Conservation (phyloP, 345 rosid genomes). For the Eucalyptus microcorys region DNA sequence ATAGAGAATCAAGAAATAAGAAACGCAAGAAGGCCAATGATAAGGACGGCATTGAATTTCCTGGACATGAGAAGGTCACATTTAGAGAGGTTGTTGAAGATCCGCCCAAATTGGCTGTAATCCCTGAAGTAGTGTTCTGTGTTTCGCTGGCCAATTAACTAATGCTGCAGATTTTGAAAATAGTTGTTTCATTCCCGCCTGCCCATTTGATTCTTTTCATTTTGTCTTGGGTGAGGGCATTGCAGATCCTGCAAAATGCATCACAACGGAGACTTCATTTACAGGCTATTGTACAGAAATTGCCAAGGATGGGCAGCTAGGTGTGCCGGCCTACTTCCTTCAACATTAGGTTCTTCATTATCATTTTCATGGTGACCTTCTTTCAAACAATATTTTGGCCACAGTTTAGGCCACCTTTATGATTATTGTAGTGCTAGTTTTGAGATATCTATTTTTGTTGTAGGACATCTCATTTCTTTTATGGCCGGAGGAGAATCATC, state of each 20-base stretch:
- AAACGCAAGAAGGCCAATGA: too few relatives aligned
- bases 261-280: slow-evolving; percentile 51
- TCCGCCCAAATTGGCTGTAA: slow-evolving; percentile 35
- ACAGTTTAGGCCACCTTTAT: neutral
- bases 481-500: neutral
- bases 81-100: too few relatives aligned
- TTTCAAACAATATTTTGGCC: neutral
- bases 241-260: slow-evolving; percentile 29
- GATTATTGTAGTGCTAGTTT: neutral
- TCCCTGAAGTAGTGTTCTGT: slow-evolving; percentile 43
- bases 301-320: slow-evolving; percentile 60
- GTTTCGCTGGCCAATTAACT: neutral
- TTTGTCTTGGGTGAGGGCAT: slow-evolving; percentile 12
- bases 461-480: neutral
- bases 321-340: slow-evolving; percentile 42
- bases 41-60: too few relatives aligned
- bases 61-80: too few relatives aligned
- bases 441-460: neutral
- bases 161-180: neutral
- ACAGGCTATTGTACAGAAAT: slow-evolving; percentile 59
- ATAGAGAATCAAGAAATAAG: too few relatives aligned
- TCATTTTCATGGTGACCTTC: neutral
- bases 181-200: neutral
- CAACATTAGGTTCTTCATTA: neutral
- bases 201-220: neutral